Evolutionary conservation across 2,329 filamentous ascomycete genomes (phyloP), one percentile per base, ranked within the genome.

Genomic region (Xylariaceae sp.): DNA sequence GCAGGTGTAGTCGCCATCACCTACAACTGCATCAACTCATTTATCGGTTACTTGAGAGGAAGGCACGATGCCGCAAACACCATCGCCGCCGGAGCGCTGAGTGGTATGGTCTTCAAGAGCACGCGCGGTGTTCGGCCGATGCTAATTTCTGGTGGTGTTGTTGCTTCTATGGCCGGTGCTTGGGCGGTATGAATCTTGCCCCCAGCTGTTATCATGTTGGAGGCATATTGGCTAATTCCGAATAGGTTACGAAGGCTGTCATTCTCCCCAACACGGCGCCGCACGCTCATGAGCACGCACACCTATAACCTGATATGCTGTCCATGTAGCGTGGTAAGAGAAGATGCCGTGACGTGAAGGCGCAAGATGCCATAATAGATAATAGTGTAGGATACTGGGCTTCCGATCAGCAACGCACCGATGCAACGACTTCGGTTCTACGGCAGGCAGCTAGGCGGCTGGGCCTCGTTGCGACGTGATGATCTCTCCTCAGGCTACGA

Each of bases 41-140:
- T 83, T 51, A 84, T 96, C 56, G 91, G 90, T 38, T 85, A 88
- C 64, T 71, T 86, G 58, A 80, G 92, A 55, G 90, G 90, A 58
- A 90, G 90, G 75, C 91, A 96, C 63, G 95, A 99, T 71, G 82
- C 90, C 3, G 83, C 87, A 53, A 99, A 99, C 76, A 94, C 90
- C 58, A 82, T 99, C 48, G 73, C 82, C 17, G 93, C 94, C 5
- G 94, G 95, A 59, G 88, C 80, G 1, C 71, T 99, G 62, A 96
- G 91, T 67, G 94, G 94, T 53, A 92, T 93, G 81, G 70, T 99
- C 13, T 99, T 99, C 76, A 97, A 97, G 81, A 96, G 92, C 71
- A 97, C 95, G 45, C 83, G 89, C 66, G 94, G 94, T 6, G 58
- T 94, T 56, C 83, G 89, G 72, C 92, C 91, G 33, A 97, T 97